Evolutionary conservation across 768 basidiomycete genomes (phyloP), one percentile per base, ranked within the genome.

Genomic region (Rhizopogon roseolus): DNA sequence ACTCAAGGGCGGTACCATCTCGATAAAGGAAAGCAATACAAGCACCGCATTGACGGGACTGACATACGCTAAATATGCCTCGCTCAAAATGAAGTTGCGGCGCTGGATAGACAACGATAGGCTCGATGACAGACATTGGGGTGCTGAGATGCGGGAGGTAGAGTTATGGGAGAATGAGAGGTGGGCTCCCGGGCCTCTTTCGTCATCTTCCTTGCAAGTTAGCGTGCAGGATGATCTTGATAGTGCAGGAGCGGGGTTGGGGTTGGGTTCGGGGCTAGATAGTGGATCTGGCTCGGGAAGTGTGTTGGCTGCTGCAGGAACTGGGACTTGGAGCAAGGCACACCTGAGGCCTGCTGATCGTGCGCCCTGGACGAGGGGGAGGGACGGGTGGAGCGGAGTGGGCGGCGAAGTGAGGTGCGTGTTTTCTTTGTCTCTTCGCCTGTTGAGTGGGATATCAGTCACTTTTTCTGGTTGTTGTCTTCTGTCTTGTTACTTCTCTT

Each of bases 121-220:
- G 10, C 76, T 93, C 3, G 72, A 75, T 6, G 86, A 90, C 61
- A 68, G 62, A 28, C 81, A 80, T 41, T 91, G 88, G 88, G 72
- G 68, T 0, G 73, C 84, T 2, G 81, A 86, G 62, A 76, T 85
- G 70, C 66, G 80, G 6, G 78, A 83, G 34, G 87, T 92, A 14
- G 86, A 89, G 66, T 64, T 92, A 22, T 92, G 81, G 74, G 90
- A 93, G 73, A 93, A 91, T 67, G 88, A 92, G 64, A 75, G 90
- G 16, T 85, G 78, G 71, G 64, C 67, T 36, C 66, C 68, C 32
- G 54, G 46, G 3, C 46, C 46, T 22, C 19, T 29, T 34, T 32
- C 4, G 2, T 48, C 46, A 2, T 48, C 45, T 14, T 48, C 34
- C 5, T 5, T 36, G 34, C 34, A 36, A 36, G 13, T 34, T 7